Percentiles rank a stretch among this genome's conserved stretches.
These are phyloP conservation scores for Pyrus betulifolia DNA, from an alignment of 306 rosid species.

Conservation along the genomic window DNA sequence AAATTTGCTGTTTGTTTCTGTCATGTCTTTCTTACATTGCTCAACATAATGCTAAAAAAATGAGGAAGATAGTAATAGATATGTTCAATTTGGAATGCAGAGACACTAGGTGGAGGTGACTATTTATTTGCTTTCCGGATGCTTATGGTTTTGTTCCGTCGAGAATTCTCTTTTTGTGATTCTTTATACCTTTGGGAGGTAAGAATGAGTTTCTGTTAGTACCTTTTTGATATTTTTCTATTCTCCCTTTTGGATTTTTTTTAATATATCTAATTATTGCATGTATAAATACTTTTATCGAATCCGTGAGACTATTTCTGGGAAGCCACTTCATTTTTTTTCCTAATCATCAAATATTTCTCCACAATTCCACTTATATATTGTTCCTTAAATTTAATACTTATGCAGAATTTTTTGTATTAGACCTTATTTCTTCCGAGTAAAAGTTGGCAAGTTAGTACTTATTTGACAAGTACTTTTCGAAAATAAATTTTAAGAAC, in stretches of 20 bases:
- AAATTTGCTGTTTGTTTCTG: background rate
- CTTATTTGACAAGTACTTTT: background rate
- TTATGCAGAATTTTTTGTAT: background rate
- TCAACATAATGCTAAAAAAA: conserved; percentile 12
- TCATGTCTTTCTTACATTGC: background rate
- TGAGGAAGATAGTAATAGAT: conserved; percentile 12
- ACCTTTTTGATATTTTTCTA: background rate
- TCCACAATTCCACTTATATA: background rate
- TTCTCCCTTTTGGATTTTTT: background rate
- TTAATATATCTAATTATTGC: background rate
- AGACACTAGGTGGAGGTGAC: conserved; percentile 93
- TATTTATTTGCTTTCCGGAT: conserved; percentile 96
- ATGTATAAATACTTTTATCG: background rate
- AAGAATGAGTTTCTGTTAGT: conserved; percentile 7
- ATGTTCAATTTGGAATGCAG: conserved; percentile 43
- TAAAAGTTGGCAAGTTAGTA: background rate
- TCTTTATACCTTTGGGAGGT: conserved; percentile 99
- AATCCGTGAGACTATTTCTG: background rate
- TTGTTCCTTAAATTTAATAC: background rate
- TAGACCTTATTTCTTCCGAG: background rate
- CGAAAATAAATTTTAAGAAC: background rate
- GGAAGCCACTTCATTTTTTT: background rate
- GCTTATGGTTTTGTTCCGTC: conserved; percentile 98
- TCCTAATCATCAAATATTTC: background rate
- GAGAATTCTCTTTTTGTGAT: conserved; percentile 97